Evolutionary conservation across 2,329 filamentous ascomycete species (phyloP).

Genomic region (Metarhizium guizhouense): DNA sequence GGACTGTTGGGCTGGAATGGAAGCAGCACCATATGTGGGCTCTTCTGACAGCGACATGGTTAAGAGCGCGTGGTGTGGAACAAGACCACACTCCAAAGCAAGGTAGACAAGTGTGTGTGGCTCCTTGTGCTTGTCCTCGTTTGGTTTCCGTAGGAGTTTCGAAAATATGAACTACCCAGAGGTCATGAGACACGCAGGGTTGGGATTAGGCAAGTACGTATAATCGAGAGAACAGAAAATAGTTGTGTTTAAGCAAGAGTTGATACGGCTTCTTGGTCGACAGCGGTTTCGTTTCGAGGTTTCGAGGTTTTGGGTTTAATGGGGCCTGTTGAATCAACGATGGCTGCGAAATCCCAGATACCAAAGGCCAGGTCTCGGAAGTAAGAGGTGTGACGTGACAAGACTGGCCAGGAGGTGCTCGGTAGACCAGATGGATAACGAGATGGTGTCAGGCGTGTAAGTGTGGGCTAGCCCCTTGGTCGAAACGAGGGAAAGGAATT

Average conservation of each 20-base stretch:
- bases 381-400: neutral
- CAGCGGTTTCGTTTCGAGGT: neutral
- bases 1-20: constrained; percentile 11
- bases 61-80: constrained; percentile 2
- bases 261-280: neutral
- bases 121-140: neutral
- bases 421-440: neutral
- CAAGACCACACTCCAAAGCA: neutral
- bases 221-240: neutral
- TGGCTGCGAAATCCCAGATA: neutral
- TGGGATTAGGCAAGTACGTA: neutral
- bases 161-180: neutral
- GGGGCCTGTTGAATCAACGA: neutral
- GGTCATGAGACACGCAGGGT: constrained; percentile 7
- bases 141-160: constrained; percentile 1
- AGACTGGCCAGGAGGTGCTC: neutral
- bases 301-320: neutral
- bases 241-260: neutral
- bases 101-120: neutral
- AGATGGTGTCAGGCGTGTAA: neutral
- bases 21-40: constrained; percentile 6
- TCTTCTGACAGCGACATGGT: constrained; percentile 11
- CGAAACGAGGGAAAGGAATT: constrained; percentile 11
- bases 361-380: neutral
- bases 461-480: neutral